Percentiles rank a stretch among this genome's conserved stretches.
Evolutionary conservation across 176 grass and related monocot species (phyloP).

Genomic region (Areca catechu): DNA sequence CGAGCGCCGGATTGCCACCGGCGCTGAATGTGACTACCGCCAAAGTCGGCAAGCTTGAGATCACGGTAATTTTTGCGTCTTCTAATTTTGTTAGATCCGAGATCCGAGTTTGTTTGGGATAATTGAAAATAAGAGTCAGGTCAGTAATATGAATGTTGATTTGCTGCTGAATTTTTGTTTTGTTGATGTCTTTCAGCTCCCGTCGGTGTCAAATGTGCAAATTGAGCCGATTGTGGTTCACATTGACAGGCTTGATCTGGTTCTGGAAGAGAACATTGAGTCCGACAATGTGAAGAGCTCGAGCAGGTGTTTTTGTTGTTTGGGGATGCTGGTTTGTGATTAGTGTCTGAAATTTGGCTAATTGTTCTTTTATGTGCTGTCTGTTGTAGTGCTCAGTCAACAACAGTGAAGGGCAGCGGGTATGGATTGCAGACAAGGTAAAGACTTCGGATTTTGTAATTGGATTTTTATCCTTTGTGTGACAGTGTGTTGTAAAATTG

Average conservation of each 20-base stretch:
- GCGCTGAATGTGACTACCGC: constrained; percentile 69
- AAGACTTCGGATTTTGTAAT: not conserved
- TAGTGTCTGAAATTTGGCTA: not conserved
- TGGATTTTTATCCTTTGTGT: no score
- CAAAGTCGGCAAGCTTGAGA: constrained; percentile 83
- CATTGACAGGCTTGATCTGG: constrained; percentile 82
- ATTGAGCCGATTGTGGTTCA: constrained; percentile 81
- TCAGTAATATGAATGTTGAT: no score
- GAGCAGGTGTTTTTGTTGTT: constrained; percentile 41
- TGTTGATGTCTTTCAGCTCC: constrained; percentile 39
- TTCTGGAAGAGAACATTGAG: constrained; percentile 83
- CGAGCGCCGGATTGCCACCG: constrained; percentile 80
- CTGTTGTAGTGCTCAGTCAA: constrained; percentile 34
- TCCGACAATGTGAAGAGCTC: constrained; percentile 60
- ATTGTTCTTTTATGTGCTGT: constrained; percentile 21
- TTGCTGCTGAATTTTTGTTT: not conserved
- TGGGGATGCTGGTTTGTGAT: not conserved
- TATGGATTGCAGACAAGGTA: constrained; percentile 98
- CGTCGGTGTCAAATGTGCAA: constrained; percentile 98
- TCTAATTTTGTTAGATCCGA: no score
- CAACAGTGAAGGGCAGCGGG: constrained; percentile 63
- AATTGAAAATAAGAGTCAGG: no score
- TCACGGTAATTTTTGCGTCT: constrained; percentile 49
- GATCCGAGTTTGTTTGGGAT: no score
- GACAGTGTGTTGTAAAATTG: no score